Base-by-base conservation (phyloP, 73 alveolate genomes). In the Paramecium bursaria region DNA sequence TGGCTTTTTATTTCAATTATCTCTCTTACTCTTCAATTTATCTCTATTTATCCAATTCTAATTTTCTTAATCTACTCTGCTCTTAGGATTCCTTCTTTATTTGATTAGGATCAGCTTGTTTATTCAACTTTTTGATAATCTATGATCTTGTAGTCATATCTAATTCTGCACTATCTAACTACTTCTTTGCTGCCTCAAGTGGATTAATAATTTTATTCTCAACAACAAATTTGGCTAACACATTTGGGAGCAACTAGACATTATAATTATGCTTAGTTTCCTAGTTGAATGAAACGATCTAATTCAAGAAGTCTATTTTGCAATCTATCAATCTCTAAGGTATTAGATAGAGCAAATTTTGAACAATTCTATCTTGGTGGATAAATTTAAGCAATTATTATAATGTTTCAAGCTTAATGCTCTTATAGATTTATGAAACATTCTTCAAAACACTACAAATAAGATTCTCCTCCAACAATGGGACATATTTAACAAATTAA, bases 1-100 rank as follows among this genome's bases (percentile, higher is more conserved):
- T 67, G 33, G 60, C 44, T 67, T 67, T 57, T 42, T 67, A 67
- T 39, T 67, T 47, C 33, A 67, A 67, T 35, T 27, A 39, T 44
- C 27, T 33, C 44, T 29, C 22, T 14, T 31, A 53, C 17, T 67
- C 82, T 19, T 67, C 82, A 39, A 39, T 19, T 42, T 47, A 39
- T 35, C 55, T 67, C 44, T 42, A 35, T 44, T 67, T 44, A 10
- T 67, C 33, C 27, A 35, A 39, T 42, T 67, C 82, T n/a, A 39
- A 39, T 1, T 25, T 67, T 0, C 19, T 57, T 67, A 25, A 39
- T 42, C 22, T 10, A 35, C 44, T 67, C 33, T 31, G 60, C 13
- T 67, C 82, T 14, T 67, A 35, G 10, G 22, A 42, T 19, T 67
- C 33, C 61, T 67, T 67, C 10, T 67, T 42, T 10, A 67, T 67